Conservation (phyloP, 1,139 yeast species). For the Geotrichum phurueaensis region DNA sequence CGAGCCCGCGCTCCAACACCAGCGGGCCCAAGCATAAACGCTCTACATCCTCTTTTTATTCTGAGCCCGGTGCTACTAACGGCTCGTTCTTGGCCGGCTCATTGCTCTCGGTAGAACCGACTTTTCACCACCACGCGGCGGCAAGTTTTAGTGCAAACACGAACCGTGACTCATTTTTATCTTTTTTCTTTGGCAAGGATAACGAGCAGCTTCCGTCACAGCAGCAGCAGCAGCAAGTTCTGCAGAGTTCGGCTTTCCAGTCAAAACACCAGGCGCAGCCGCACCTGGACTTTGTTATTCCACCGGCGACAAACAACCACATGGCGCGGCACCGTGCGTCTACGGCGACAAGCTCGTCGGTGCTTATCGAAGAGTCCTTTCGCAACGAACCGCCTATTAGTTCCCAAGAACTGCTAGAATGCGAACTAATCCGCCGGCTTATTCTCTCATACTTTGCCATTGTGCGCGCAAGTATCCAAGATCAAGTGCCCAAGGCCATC, state of each 20-base stretch:
- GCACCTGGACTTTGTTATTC: background rate
- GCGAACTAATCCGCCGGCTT: constrained; percentile 85
- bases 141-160: background rate
- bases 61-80: background rate
- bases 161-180: constrained; percentile 67
- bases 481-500: constrained; percentile 95
- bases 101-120: background rate
- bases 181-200: constrained; percentile 90
- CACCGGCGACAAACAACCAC: background rate
- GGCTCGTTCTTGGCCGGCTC: constrained; percentile 8
- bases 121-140: background rate
- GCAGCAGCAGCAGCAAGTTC: background rate
- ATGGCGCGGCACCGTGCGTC: background rate
- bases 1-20: background rate
- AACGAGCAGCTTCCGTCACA: background rate
- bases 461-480: constrained; percentile 90
- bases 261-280: background rate
- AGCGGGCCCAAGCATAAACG: background rate
- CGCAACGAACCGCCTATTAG: constrained; percentile 29
- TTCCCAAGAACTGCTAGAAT: constrained; percentile 88
- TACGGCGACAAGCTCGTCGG: background rate
- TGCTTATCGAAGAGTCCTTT: background rate
- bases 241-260: background rate
- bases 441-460: constrained; percentile 90
- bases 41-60: background rate